Conservation (phyloP, 805 yeast genomes). For the Lipomyces chichibuensis region DNA sequence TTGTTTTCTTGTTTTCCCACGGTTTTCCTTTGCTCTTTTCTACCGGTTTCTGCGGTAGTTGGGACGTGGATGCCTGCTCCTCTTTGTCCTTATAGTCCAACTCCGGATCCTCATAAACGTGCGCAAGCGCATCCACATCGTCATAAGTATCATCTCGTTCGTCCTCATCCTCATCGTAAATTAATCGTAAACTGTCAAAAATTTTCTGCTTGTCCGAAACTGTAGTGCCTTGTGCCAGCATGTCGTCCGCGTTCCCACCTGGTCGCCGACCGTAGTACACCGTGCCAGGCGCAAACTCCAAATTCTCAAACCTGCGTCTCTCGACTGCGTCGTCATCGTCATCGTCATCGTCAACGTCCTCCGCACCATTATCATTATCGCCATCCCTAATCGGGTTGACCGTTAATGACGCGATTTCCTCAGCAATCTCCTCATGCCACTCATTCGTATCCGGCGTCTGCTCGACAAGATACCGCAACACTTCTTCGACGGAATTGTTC, state of each 20-base stretch:
- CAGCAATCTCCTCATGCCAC: background rate
- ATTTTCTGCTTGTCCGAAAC: slow-evolving; percentile 28
- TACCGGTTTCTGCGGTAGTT: background rate
- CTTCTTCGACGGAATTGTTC: slow-evolving; percentile 12
- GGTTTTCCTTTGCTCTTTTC: background rate
- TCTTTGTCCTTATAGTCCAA: background rate
- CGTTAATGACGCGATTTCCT: background rate
- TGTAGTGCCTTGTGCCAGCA: slow-evolving; percentile 13
- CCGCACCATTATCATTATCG: background rate
- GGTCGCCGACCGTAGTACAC: slow-evolving; percentile 22
- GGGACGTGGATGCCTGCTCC: background rate
- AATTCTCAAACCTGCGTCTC: slow-evolving; percentile 17
- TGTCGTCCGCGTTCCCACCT: slow-evolving; percentile 18
- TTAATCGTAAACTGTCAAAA: slow-evolving; percentile 23
- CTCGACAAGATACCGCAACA: slow-evolving; percentile 22
- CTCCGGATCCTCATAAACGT: slow-evolving; percentile 22
- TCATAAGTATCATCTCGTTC: slow-evolving; percentile 40
- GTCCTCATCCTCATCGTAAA: slow-evolving; percentile 38
- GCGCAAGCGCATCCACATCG: slow-evolving; percentile 43
- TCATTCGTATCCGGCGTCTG: background rate
- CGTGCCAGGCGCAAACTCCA: slow-evolving; percentile 31
- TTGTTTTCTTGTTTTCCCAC: slow-evolving; percentile 26
- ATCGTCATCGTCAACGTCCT: background rate
- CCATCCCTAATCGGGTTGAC: background rate
- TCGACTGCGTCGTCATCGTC: slow-evolving; percentile 6